Conservation (phyloP, 2,329 filamentous ascomycete species). For the Chalaropsis ovoidea region DNA sequence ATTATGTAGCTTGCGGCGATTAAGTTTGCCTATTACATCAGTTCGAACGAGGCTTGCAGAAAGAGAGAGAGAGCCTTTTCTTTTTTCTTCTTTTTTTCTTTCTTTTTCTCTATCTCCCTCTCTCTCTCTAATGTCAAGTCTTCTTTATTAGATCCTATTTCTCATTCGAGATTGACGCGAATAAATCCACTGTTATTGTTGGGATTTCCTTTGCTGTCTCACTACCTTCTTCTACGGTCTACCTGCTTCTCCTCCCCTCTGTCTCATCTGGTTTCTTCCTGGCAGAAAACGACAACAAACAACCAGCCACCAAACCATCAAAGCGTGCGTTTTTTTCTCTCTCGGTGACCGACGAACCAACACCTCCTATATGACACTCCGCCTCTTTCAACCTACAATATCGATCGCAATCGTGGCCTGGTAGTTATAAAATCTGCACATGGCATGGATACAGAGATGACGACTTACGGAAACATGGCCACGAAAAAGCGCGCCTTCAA, state of each 20-base stretch:
- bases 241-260: no score
- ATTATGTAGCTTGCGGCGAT: conserved; percentile 3
- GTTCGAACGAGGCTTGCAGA: background rate
- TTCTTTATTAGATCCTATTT: no score
- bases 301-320: background rate
- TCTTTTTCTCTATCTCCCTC: background rate
- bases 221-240: no score
- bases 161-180: no score
- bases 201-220: no score
- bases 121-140: no score
- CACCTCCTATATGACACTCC: background rate
- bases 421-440: background rate
- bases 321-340: background rate
- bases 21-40: conserved; percentile 7
- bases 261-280: no score
- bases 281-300: background rate
- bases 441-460: conserved; percentile 13
- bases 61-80: background rate
- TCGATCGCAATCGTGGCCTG: background rate
- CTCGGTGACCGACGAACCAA: background rate
- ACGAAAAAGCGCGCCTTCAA: conserved; percentile 25
- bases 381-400: background rate
- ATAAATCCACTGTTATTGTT: no score
- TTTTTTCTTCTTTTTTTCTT: background rate
- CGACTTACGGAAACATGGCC: conserved; percentile 25